A percentile compares a stretch with the other conserved stretches of the same genome.
Evolutionary conservation across 1,284 basidiomycete genomes (phyloP).

Genomic region (Clitocybe nebularis): DNA sequence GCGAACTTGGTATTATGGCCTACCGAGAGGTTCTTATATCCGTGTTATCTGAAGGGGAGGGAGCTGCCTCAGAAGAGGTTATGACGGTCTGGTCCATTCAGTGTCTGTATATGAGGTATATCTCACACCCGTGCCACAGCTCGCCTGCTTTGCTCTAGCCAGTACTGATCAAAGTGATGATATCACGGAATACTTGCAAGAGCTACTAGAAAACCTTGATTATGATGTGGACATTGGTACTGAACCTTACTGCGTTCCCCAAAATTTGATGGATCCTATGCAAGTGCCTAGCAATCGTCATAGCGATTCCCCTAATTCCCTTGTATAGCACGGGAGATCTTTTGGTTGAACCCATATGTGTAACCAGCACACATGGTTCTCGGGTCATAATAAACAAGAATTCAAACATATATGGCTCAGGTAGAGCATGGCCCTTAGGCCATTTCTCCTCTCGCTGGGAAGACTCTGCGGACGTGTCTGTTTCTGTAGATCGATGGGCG

Average conservation of each 20-base stretch:
- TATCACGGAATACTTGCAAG: constrained; percentile 8
- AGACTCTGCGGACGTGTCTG: neutral
- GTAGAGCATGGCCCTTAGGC: neutral
- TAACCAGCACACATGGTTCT: no score
- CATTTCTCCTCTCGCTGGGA: neutral
- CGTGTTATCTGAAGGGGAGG: no score
- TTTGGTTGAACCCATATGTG: neutral
- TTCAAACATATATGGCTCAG: no score
- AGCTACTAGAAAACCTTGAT: neutral
- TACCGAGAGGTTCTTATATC: no score
- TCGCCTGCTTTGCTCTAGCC: constrained; percentile 6
- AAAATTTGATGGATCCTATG: constrained; percentile 18
- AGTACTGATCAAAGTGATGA: constrained; percentile 1
- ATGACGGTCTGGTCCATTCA: no score
- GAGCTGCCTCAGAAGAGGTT: no score
- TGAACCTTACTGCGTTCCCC: constrained; percentile 18
- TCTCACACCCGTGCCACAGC: no score
- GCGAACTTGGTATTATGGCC: no score
- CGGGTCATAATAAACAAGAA: no score
- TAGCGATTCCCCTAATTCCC: neutral
- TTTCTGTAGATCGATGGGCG: constrained; percentile 5
- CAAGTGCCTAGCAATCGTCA: constrained; percentile 4
- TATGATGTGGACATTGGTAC: constrained; percentile 9
- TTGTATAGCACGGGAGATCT: constrained; percentile 7
- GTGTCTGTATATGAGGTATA: no score